Evolutionary conservation across 2,329 filamentous ascomycete genomes (phyloP).

Genomic region (Neobulgaria alba): DNA sequence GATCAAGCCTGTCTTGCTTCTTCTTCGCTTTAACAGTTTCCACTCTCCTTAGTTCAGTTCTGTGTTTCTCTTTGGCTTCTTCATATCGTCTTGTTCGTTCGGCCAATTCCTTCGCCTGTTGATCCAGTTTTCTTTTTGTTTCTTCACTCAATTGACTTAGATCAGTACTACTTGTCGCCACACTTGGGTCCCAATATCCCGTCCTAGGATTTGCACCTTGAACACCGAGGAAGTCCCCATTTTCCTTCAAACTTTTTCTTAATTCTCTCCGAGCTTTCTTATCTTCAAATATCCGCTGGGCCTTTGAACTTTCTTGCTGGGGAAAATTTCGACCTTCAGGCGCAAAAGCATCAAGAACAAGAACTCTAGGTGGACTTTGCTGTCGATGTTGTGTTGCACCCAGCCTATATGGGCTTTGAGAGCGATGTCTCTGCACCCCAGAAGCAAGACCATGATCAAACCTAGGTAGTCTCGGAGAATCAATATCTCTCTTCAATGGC

Average conservation of each 20-base stretch:
- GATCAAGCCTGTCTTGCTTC: slow-evolving; percentile 31
- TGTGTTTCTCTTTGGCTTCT: slow-evolving; percentile 24
- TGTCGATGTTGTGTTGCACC: not conserved
- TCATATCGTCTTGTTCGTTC: slow-evolving; percentile 23
- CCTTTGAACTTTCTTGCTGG: not conserved
- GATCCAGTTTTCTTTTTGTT: slow-evolving; percentile 27
- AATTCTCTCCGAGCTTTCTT: slow-evolving; percentile 26
- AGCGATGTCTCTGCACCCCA: too few species aligned
- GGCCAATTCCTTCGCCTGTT: slow-evolving; percentile 8
- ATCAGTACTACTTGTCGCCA: slow-evolving; percentile 28
- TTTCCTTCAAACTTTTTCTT: slow-evolving; percentile 41
- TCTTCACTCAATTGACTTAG: slow-evolving; percentile 23
- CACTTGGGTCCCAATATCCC: slow-evolving; percentile 43
- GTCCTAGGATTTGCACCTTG: slow-evolving; percentile 50
- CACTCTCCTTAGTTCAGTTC: slow-evolving; percentile 34
- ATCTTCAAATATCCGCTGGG: slow-evolving; percentile 12
- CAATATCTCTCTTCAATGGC: not conserved
- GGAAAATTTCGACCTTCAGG: not conserved
- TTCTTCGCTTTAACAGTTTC: slow-evolving; percentile 29
- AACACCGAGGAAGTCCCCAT: slow-evolving; percentile 50
- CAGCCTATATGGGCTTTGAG: too few species aligned
- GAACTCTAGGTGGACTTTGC: not conserved
- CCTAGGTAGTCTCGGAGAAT: too few species aligned
- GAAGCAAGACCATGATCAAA: too few species aligned
- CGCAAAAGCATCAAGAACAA: not conserved